These are phyloP conservation scores for Tricholoma matsutake DNA, from an alignment of 768 basidiomycete species.

Conservation along the genomic window DNA sequence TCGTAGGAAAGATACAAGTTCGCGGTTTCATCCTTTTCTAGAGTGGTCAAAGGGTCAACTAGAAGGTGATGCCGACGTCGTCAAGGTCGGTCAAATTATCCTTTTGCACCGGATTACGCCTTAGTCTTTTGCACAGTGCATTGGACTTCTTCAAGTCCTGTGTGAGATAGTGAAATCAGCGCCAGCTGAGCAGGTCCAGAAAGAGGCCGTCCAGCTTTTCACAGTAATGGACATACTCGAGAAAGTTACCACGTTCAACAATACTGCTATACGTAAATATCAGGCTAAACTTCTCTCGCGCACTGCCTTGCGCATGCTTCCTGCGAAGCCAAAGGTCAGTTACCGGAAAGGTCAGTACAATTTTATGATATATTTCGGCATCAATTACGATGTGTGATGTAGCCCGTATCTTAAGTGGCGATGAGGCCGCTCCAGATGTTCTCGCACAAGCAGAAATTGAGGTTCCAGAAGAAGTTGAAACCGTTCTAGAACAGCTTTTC, in stretches of 20 bases:
- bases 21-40: conserved; percentile 51
- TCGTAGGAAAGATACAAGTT: conserved; percentile 55
- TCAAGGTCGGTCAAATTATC: conserved; percentile 41
- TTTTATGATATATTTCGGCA: not conserved
- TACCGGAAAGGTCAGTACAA: conserved; percentile 41
- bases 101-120: not conserved
- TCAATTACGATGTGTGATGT: not conserved
- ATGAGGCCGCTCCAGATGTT: conserved; percentile 15
- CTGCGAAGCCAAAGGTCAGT: conserved; percentile 35
- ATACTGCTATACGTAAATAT: conserved; percentile 68
- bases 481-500: conserved; percentile 69
- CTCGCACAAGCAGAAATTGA: conserved; percentile 47
- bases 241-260: conserved; percentile 39
- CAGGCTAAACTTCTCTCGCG: conserved; percentile 67
- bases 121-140: conserved; percentile 39
- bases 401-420: conserved; percentile 32
- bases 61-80: conserved; percentile 37
- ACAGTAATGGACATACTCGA: conserved; percentile 43
- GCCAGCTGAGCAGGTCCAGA: conserved; percentile 49
- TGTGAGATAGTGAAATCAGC: conserved; percentile 70
- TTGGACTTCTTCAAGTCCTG: conserved; percentile 66
- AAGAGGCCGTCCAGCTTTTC: conserved; percentile 42
- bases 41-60: conserved; percentile 41
- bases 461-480: conserved; percentile 77
- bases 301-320: conserved; percentile 59